Evolutionary conservation across 305 asterid genomes (phyloP), one percentile per base, ranked within the genome.

Genomic region (Fraxinus sp.): DNA sequence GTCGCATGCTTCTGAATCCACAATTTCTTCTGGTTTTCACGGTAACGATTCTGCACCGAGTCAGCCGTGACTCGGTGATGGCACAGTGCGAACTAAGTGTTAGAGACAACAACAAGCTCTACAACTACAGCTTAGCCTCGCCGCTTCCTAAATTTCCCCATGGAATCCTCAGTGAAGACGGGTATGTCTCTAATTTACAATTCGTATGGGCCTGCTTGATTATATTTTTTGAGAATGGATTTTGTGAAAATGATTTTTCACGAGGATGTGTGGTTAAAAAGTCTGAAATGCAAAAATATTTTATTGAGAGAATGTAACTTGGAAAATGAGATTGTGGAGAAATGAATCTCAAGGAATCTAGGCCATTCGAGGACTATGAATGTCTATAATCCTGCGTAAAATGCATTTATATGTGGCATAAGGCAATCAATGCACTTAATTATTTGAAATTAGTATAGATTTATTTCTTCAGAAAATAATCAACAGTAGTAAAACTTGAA

Each of bases 81-180:
- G 89, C 91, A 26, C 81, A 84, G 7, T 95, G 99, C 37, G 97
- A 95, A 86, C 89, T 92, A 83, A 93, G 89, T 84, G 88, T 91
- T 83, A 83, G 82, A 79, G 91, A 89, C 70, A 85, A 85, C 83
- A 90, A 88, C 87, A 92, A 88, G 89, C 89, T 93, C 46, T 96
- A 96, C 77, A 76, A 81, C 83, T 96, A 91, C 87, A 88, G 85
- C 85, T 89, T 96, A 91, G 89, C 89, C 46, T 83, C 94, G 46
- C 92, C 98, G 24, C 83, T 92, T 77, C 86, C 78, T 73, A 81
- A 83, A 74, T 96, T 88, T 62, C 98, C 97, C 49, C 98, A 96
- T 74, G 99, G 98, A 35, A 86, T 94, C 86, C 94, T 88, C 86
- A 93, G 99, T 85, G 99, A 96, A 93, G 99, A 96, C 83, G 99